phyloP scores from a whole-genome alignment of 768 basidiomycete genomes.

The Sistotremastrum niveocremeum region DNA sequence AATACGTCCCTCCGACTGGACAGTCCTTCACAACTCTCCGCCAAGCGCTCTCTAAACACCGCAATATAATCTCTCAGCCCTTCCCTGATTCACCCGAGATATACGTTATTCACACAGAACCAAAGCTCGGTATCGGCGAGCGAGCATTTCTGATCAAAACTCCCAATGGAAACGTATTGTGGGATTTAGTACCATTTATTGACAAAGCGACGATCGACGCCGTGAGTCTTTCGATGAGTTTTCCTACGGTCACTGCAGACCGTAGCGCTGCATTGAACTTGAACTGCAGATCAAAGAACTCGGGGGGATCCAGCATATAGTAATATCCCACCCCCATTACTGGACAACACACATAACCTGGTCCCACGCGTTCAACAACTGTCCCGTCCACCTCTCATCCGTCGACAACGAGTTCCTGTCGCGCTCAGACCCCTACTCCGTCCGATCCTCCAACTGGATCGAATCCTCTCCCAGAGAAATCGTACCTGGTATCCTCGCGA shows the following conservation, averaged over 20 bases:
- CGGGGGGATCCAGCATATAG: slow-evolving; percentile 4
- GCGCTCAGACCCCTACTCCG: background rate
- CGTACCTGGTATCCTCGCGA: background rate
- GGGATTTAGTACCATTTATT: slow-evolving; percentile 5
- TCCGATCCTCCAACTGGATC: background rate
- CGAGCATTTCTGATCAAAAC: slow-evolving; percentile 6
- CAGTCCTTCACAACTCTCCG: slow-evolving; percentile 5
- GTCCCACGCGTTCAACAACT: slow-evolving; percentile 2
- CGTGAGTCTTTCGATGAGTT: background rate
- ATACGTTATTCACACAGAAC: slow-evolving; percentile 3
- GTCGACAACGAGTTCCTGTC: slow-evolving; percentile 3
- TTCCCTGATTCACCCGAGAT: slow-evolving; percentile 1
- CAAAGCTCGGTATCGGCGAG: slow-evolving; percentile 6
- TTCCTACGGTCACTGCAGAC: background rate
- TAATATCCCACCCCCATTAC: slow-evolving; percentile 8
- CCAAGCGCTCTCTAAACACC: background rate
- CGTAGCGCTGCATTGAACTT: too few relatives aligned
- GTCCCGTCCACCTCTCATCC: slow-evolving; percentile 2
- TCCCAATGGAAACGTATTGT: slow-evolving; percentile 4
- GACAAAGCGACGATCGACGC: slow-evolving; percentile 3
- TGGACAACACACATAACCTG: slow-evolving; percentile 5
- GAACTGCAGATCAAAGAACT: slow-evolving; percentile 1
- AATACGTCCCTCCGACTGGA: slow-evolving; percentile 6
- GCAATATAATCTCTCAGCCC: slow-evolving; percentile 1
- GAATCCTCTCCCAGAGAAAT: background rate